Evolutionary conservation across 1,139 yeast genomes (phyloP), one percentile per base, ranked within the genome.

Genomic region (Debaryomyces sp.): DNA sequence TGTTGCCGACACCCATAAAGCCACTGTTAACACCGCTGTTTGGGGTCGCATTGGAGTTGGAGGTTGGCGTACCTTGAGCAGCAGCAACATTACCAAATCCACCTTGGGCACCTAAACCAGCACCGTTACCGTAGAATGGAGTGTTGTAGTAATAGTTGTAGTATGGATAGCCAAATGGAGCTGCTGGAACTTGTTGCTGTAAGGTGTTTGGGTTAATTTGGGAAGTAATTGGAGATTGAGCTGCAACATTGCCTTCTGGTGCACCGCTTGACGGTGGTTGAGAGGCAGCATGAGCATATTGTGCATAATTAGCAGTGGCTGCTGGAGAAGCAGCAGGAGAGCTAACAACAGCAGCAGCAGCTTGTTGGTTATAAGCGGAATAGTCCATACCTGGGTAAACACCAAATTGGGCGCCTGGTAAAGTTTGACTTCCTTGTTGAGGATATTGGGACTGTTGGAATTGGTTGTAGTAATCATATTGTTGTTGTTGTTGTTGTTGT

Each of bases 381-480:
- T 73, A 75, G 59, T 75, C 80, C 48, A 73, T 61, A 29, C 75
- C 77, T 40, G 80, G 80, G 64, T 71, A 75, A 40, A 71, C 78
- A 42, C 69, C 77, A 58, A 68, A 76, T 61, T 73, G 79, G 34
- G 66, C 70, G 45, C 71, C 75, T 50, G 77, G 77, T 43, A 68
- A 55, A 46, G 62, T 55, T 54, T 72, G 76, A 40, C 67, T 66
- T 43, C 68, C 69, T 55, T 71, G 77, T 60, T 71, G 77, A 30
- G 77, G 77, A 53, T 68, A 71, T 56, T 69, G 74, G 32, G 50
- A 47, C 57, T 70, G 76, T 55, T 71, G 77, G 60, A 64, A 68
- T 55, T 70, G 75, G 43, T 61, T 57, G 66, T 70, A 68, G 65
- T 68, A 68, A 52, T 67, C 73, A 56, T 60, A 68, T 51, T 60